A percentile compares a stretch with the other conserved stretches of the same genome.
These are phyloP conservation scores for Rhizopus arrhizus DNA, from an alignment of 371 early-diverging fungal species.

Conservation along the genomic window DNA sequence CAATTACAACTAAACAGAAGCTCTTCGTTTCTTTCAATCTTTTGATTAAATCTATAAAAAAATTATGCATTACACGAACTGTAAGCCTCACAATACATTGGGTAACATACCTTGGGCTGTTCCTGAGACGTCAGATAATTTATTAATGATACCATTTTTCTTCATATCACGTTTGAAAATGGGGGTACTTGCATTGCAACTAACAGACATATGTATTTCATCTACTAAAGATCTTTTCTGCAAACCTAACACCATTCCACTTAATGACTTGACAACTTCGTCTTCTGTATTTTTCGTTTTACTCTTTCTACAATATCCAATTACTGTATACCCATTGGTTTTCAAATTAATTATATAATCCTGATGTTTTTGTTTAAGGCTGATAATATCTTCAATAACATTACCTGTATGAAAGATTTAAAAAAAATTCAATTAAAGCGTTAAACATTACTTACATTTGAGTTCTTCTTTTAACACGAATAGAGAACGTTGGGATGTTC, in stretches of 20 bases:
- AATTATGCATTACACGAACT: slow-evolving; percentile 12
- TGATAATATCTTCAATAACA: slow-evolving; percentile 15
- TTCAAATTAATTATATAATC: slow-evolving; percentile 15
- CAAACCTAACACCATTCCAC: slow-evolving; percentile 4
- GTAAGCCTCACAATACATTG: slow-evolving; percentile 11
- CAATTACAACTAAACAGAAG: slow-evolving; percentile 12
- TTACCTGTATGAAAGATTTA: slow-evolving; percentile 11
- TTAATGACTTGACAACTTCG: slow-evolving; percentile 11
- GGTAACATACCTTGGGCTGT: slow-evolving; percentile 14
- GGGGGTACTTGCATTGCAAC: slow-evolving; percentile 6
- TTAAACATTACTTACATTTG: too few relatives aligned
- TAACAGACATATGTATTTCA: not conserved
- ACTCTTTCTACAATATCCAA: slow-evolving; percentile 16
- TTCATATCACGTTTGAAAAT: slow-evolving; percentile 10
- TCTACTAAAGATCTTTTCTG: slow-evolving; percentile 6
- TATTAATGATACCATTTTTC: slow-evolving; percentile 10
- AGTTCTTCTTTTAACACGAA: too few relatives aligned
- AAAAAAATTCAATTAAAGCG: slow-evolving; percentile 9
- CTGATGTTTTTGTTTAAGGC: slow-evolving; percentile 11
- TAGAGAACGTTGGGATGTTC: too few relatives aligned
- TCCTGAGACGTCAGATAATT: slow-evolving; percentile 9
- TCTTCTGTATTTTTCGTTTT: slow-evolving; percentile 10
- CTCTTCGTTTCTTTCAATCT: slow-evolving; percentile 10
- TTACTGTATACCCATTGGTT: slow-evolving; percentile 8
- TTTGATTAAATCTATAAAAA: slow-evolving; percentile 11